phyloP scores from a whole-genome alignment of 192 early-diverging fungal genomes.

The Rhizoclosmatium sp. region DNA sequence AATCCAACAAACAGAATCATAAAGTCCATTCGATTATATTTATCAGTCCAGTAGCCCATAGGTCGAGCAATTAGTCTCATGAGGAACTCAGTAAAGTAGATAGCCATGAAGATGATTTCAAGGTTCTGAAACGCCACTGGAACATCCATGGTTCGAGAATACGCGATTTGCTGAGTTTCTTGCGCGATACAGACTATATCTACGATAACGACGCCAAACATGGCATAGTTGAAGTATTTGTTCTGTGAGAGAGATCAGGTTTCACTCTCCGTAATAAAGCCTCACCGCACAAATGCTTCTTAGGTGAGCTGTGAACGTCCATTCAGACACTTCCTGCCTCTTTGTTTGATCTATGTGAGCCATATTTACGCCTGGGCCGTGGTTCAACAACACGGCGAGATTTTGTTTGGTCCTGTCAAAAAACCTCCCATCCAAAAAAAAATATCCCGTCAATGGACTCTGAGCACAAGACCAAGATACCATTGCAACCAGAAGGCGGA shows the following conservation, averaged over 20 bases:
- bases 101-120: constrained; percentile 27
- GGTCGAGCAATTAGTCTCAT: constrained; percentile 17
- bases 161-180: constrained; percentile 7
- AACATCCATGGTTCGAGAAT: not conserved
- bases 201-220: constrained; percentile 16
- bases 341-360: too few species aligned
- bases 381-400: too few species aligned
- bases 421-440: too few species aligned
- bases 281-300: not conserved
- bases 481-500: too few species aligned
- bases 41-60: constrained; percentile 12
- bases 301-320: not conserved
- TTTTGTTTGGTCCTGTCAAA: too few species aligned
- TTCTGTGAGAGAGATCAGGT: constrained; percentile 2
- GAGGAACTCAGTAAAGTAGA: constrained; percentile 28
- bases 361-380: too few species aligned
- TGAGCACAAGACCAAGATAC: too few species aligned
- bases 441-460: too few species aligned
- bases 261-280: not conserved
- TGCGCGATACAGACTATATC: constrained; percentile 22
- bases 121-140: constrained; percentile 13
- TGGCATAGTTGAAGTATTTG: constrained; percentile 9
- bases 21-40: constrained; percentile 34
- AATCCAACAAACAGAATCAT: constrained; percentile 15
- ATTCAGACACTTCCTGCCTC: not conserved